These are phyloP conservation scores for Pseudogymnoascus sp. DNA, from an alignment of 2,329 filamentous ascomycete species.

Conservation along the genomic window DNA sequence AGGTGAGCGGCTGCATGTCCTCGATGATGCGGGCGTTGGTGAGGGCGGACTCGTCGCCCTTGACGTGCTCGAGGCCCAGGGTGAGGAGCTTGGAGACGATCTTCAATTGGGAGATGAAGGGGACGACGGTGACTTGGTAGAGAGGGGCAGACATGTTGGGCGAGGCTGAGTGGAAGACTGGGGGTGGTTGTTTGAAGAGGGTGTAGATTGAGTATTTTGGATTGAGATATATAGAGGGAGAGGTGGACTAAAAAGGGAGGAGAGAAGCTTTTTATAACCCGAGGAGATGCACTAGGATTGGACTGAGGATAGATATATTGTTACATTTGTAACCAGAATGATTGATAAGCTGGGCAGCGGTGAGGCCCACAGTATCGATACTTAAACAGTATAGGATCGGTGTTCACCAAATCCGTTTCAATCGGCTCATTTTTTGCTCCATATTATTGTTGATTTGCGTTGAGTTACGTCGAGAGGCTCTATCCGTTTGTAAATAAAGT, in stretches of 20 bases:
- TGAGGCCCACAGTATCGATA: not conserved
- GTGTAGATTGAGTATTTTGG: not conserved
- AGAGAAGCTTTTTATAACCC: not conserved
- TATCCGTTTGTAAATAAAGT: not conserved
- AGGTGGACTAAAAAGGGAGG: not conserved
- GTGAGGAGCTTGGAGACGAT: conserved; percentile 36
- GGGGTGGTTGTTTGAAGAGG: not conserved
- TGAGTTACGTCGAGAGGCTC: not conserved
- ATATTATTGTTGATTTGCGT: not conserved
- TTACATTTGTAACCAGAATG: not conserved
- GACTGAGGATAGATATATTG: not conserved
- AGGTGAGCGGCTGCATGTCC: conserved; percentile 43
- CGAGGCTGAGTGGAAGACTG: not conserved
- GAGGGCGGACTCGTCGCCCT: conserved; percentile 28
- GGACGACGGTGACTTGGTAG: conserved; percentile 32
- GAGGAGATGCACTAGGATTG: not conserved
- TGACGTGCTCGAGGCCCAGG: conserved; percentile 35
- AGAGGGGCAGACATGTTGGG: conserved; percentile 21
- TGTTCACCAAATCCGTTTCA: not conserved
- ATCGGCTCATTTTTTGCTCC: not conserved
- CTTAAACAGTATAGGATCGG: not conserved
- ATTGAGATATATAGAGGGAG: not conserved
- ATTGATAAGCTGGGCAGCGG: not conserved
- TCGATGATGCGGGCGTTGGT: conserved; percentile 35
- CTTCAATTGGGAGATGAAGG: conserved; percentile 36